Base-by-base conservation (phyloP, 257 asterid species). In the Solanum commersonii region DNA sequence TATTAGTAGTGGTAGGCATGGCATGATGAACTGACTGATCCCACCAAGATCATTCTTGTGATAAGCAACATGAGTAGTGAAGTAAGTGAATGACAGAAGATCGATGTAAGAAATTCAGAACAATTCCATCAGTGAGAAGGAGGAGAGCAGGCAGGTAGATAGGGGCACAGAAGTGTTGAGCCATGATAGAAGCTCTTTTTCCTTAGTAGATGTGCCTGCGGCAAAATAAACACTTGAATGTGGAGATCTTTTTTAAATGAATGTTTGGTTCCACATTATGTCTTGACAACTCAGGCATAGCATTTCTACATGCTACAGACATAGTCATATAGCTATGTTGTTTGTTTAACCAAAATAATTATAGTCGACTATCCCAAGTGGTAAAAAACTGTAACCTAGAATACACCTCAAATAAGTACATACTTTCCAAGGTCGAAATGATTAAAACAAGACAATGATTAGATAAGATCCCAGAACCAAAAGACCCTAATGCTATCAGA, bases 171-270 rank as follows among this genome's bases (percentile, higher is more conserved):
- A 89, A 94, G 94, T 93, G 92, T 91, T 93, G 87, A 90, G 93
- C 95, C 95, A 93, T 92, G 88, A 90, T 91, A 93, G 96, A 90
- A 92, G 95, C 94, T 92, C 96, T 91, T 91, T 89, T 91, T 91
- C 96, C 89, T 91, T 92, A 88, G 93, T 68, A 92, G 91, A 92
- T 83, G 95, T 91, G 91, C 98, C 99, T 96, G 98, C 96, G 95
- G 93, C 94, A 96, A 96, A 96, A 92, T 93, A 96, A 94, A 94
- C 91, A 87, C 95, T 95, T 95, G 93, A 94, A 92, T 84, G 90
- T 34, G 87, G 90, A 91, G 90, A 85, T 88, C 94, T 89, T 88
- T 88, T 44, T 65, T 65, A 35, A 86, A 33, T 83, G 90, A 78
- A 87, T 79, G 34, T 44, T 79, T 6, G 65, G 84, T 44, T 44